Base-by-base conservation (phyloP, 768 basidiomycete species). In the Terana coerulea region DNA sequence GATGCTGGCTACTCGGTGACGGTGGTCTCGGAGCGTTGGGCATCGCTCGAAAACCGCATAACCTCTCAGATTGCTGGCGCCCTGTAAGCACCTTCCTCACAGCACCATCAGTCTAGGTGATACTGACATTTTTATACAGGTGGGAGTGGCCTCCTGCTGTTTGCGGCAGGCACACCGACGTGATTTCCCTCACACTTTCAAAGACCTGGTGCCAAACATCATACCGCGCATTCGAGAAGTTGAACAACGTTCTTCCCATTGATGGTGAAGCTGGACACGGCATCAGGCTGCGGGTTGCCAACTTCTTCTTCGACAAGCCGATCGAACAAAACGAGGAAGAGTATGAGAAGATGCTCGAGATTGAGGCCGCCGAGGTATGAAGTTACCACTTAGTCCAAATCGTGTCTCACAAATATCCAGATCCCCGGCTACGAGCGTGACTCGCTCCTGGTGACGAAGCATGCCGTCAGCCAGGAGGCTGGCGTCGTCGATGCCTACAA, bases 101-200 rank as follows among this genome's bases (percentile, higher is more conserved):
- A 31, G 1, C n/a, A n/a, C n/a, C n/a, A n/a, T n/a, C n/a, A n/a
- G 9, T 14, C 19, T 24, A 30, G 14, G n/a, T 24, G n/a, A 19
- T 39, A 21, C 9, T 59, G 2, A 49, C 44, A 47, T 47, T 41
- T 35, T 36, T 40, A n/a, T 41, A 51, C 40, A 65, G 66, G 25
- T 70, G 70, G 70, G 70, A 72, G 52, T 70, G 62, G 53, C 69
- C 70, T 6, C 70, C 70, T 10, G 70, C 70, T 1, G 70, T 72
- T 19, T 70, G 70, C 55, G 70, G 70, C 41, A 58, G 65, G 37
- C 69, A 72, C 57, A 68, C 67, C 11, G 68, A 70, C 58, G 52
- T 58, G 19, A 65, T 65, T 41, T 72, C 69, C 4, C 58, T 70
- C 11, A 57, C 51, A 17, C 61, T 67, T 34, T 68, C 70, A 9